These are phyloP conservation scores for Anethum foeniculum DNA, from an alignment of 140 eudicot genomes.

Conservation along the genomic window DNA sequence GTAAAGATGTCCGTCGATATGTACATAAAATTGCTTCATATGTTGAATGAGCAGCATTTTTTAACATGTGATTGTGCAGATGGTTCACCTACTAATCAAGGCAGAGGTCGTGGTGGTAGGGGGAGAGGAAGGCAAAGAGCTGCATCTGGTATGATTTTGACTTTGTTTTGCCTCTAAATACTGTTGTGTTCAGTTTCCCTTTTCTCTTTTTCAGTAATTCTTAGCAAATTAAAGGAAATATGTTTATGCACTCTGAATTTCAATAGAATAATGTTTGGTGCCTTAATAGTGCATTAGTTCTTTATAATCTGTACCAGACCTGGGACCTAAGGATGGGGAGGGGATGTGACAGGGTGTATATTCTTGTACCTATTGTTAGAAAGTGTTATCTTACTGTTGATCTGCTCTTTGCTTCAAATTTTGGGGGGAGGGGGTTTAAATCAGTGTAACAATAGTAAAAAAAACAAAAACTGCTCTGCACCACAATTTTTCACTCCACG, in stretches of 20 bases:
- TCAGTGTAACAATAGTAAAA: background rate
- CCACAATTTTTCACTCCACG: background rate
- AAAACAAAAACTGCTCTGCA: background rate
- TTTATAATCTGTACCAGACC: background rate
- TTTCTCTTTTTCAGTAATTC: background rate
- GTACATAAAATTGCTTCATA: background rate
- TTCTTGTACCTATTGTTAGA: background rate
- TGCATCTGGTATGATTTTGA: constrained; percentile 32
- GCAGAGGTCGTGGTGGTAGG: constrained; percentile 91
- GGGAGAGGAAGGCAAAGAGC: constrained; percentile 59
- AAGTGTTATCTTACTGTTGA: background rate
- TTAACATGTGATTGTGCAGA: constrained; percentile 31
- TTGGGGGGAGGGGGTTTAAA: background rate
- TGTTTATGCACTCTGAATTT: background rate
- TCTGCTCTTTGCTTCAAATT: background rate
- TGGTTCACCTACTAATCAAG: constrained; percentile 80
- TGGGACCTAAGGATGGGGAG: background rate
- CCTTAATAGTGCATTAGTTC: background rate
- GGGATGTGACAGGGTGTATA: background rate
- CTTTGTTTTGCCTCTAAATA: background rate
- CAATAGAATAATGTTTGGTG: background rate
- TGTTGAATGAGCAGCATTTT: background rate
- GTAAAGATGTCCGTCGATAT: constrained; percentile 24
- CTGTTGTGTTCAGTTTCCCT: background rate
- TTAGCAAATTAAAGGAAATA: background rate